Evolutionary conservation across 345 rosid genomes (phyloP).

Genomic region (Brassica carinata): DNA sequence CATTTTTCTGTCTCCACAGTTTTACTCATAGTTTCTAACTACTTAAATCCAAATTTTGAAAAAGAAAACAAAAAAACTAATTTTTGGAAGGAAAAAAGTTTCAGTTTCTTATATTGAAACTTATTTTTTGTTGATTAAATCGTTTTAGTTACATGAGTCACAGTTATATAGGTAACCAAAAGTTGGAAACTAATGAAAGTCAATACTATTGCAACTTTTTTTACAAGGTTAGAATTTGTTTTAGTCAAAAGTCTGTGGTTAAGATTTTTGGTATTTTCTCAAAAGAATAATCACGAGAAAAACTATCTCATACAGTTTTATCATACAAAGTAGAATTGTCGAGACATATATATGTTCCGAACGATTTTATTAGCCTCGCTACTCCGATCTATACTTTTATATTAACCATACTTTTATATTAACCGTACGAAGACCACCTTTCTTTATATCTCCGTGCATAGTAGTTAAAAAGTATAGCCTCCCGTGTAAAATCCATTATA

Average conservation of each 20-base stretch:
- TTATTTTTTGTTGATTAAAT: neutral
- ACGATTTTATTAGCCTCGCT: slow-evolving; percentile 24
- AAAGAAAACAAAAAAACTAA: neutral
- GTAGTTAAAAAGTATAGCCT: slow-evolving; percentile 44
- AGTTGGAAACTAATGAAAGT: neutral
- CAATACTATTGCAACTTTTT: neutral
- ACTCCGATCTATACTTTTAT: neutral
- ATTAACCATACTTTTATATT: slow-evolving; percentile 1
- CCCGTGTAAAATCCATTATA: slow-evolving; percentile 35
- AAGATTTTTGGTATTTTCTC: neutral
- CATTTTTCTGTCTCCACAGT: neutral
- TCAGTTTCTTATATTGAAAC: neutral
- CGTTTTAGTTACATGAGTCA: neutral
- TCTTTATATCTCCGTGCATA: slow-evolving; percentile 7
- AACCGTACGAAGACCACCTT: slow-evolving; percentile 1
- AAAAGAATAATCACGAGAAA: neutral
- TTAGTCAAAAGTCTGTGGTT: neutral
- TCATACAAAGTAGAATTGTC: neutral
- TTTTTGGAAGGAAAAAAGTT: neutral
- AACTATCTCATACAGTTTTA: neutral
- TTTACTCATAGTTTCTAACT: neutral
- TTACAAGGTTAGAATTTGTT: neutral
- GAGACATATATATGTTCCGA: slow-evolving; percentile 25
- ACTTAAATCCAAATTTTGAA: neutral
- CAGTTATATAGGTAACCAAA: neutral